These are phyloP conservation scores for Rhododendron mucronatum DNA, from an alignment of 148 eudicot species.

Conservation along the genomic window DNA sequence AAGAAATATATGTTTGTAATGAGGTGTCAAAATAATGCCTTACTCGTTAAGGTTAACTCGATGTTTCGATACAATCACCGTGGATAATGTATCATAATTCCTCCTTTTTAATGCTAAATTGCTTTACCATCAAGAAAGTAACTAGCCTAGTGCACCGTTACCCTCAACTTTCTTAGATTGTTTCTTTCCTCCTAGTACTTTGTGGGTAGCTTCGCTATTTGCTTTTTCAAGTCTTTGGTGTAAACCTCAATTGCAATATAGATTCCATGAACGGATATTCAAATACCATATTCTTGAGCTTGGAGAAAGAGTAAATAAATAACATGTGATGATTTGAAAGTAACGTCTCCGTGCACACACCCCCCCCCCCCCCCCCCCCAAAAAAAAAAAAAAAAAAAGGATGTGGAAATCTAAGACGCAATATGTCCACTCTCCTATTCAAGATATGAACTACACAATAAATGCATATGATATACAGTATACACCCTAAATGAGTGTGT, in stretches of 20 bases:
- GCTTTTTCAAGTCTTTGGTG: background rate
- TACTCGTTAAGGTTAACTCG: background rate
- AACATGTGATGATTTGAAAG: background rate
- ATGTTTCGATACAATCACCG: background rate
- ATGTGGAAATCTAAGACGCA: background rate
- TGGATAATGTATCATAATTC: background rate
- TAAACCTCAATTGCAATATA: background rate
- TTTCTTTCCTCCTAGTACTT: background rate
- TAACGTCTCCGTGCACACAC: background rate
- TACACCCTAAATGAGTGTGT: too few relatives aligned
- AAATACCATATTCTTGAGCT: background rate
- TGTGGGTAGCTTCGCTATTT: background rate
- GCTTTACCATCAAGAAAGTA: background rate
- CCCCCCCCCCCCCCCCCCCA: too few relatives aligned
- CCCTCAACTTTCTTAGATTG: background rate
- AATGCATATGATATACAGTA: too few relatives aligned
- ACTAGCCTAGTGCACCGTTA: background rate
- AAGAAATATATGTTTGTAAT: background rate
- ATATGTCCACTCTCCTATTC: background rate
- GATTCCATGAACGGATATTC: background rate
- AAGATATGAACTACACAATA: too few relatives aligned
- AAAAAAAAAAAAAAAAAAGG: background rate
- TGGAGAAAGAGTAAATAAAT: background rate
- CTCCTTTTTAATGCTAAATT: background rate
- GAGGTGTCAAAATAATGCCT: background rate